Base-by-base conservation (phyloP, 140 eudicot genomes). In the Anethum foeniculum region DNA sequence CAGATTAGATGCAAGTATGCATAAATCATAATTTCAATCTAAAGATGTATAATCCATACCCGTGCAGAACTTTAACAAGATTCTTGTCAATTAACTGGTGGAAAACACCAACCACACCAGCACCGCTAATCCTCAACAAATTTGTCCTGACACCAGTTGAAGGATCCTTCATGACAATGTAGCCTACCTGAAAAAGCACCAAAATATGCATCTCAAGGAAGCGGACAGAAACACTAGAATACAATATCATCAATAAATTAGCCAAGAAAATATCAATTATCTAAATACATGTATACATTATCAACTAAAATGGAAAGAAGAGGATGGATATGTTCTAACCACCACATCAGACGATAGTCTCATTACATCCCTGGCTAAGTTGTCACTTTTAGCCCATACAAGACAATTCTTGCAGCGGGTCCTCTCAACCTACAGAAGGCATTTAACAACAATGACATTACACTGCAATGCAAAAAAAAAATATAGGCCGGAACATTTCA, bases 331-430 rank as follows among this genome's bases (percentile, higher is more conserved):
- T 41, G 58, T 78, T 41, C 86, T 86, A 87, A 90, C 99, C 86
- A 64, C 80, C 65, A 86, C 83, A 80, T 92, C 90, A 79, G 90
- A 77, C 54, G 99, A 92, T 84, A 84, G 84, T 77, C 80, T 86
- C 71, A 88, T 87, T 10, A 92, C 85, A 79, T 95, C 97, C 88
- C 97, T 86, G 47, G 81, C 97, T 81, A 95, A 82, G 64, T 67
- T 88, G 85, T 95, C 99, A 48, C 97, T 95, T 89, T 92, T 95
- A 28, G 99, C 93, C 99, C 99, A 92, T 64, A 92, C 89, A 64
- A 95, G 49, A 83, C 99, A 95, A 86, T 95, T 95, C 62, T 81
- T 87, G 80, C 99, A 95, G 48, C 78, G 85, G 76, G 97, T 85
- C 81, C 82, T 90, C 84, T 86, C 86, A 79, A 95, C 88, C 99